Percentiles rank a stretch among this genome's conserved stretches.
Conservation (phyloP, 495 filamentous ascomycete species). For the Penicillium subrubescens region DNA sequence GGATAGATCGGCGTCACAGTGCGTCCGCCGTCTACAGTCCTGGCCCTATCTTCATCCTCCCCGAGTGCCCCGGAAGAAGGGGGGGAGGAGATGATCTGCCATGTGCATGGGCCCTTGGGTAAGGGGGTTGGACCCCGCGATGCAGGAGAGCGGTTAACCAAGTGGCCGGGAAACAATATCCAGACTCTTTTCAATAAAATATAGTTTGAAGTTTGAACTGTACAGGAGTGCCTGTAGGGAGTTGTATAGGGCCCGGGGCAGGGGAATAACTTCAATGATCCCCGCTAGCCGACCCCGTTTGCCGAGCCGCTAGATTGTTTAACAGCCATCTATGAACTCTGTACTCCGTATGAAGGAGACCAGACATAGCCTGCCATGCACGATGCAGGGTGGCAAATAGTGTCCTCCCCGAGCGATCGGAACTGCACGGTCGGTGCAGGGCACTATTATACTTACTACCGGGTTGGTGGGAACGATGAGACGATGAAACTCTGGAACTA, state of each 20-base stretch:
- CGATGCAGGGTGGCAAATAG: conserved; percentile 10
- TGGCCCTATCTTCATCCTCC: too few relatives aligned
- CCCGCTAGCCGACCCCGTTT: not conserved
- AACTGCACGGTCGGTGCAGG: not conserved
- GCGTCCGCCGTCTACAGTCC: not conserved
- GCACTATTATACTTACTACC: too few relatives aligned
- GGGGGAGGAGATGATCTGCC: not conserved
- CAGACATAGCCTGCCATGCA: not conserved
- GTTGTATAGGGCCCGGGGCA: not conserved
- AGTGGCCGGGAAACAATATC: not conserved
- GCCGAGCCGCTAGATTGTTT: conserved; percentile 5
- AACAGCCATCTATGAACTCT: too few relatives aligned
- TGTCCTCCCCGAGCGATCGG: conserved; percentile 6
- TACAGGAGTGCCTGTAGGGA: not conserved
- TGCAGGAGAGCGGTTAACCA: not conserved
- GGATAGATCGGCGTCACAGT: not conserved
- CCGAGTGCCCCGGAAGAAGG: not conserved
- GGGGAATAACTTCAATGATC: not conserved
- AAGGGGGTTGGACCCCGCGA: not conserved
- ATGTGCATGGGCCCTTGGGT: not conserved
- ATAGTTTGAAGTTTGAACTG: too few relatives aligned
- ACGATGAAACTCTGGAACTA: not conserved
- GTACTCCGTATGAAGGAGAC: not conserved
- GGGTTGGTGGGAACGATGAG: not conserved
- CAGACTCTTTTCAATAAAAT: not conserved